These are phyloP conservation scores for Asterella californica DNA, from an alignment of 225 moss, liverwort and hornwort species.

Conservation along the genomic window DNA sequence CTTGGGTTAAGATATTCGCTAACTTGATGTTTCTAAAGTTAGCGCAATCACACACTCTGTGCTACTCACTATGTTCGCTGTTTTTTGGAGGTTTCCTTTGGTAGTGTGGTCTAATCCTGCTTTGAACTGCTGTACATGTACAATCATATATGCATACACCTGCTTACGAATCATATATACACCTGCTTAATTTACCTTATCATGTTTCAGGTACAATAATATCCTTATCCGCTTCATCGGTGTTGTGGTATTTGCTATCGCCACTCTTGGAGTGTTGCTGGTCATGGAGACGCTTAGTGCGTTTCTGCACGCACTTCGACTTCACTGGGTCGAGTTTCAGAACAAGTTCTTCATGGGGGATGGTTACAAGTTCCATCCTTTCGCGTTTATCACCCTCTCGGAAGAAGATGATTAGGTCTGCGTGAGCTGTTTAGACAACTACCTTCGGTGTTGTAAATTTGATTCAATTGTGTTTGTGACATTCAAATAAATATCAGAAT, in stretches of 20 bases:
- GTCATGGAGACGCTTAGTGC: constrained; percentile 94
- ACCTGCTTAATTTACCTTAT: no score
- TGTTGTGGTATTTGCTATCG: constrained; percentile 65
- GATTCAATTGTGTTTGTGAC: constrained; percentile 5
- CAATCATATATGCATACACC: no score
- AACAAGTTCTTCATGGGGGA: constrained; percentile 86
- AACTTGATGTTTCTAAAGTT: no score
- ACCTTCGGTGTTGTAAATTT: constrained; percentile 5
- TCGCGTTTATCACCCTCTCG: constrained; percentile 62
- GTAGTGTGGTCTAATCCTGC: no score
- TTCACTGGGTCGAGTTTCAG: constrained; percentile 98
- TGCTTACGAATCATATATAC: no score
- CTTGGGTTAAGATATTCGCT: no score
- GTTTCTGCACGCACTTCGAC: constrained; percentile 81
- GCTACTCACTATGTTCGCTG: no score
- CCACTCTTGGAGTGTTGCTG: constrained; percentile 77
- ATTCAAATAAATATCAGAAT: background rate
- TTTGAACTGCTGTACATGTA: no score
- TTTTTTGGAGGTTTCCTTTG: no score
- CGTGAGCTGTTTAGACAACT: constrained; percentile 1
- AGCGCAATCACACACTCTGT: no score
- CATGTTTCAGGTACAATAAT: constrained; percentile 60
- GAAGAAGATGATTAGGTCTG: constrained; percentile 67
- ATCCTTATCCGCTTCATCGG: constrained; percentile 58
- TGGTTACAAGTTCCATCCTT: constrained; percentile 77